These are phyloP conservation scores for Paramecium sonneborni DNA, from an alignment of 73 alveolate genomes.

Conservation along the genomic window DNA sequence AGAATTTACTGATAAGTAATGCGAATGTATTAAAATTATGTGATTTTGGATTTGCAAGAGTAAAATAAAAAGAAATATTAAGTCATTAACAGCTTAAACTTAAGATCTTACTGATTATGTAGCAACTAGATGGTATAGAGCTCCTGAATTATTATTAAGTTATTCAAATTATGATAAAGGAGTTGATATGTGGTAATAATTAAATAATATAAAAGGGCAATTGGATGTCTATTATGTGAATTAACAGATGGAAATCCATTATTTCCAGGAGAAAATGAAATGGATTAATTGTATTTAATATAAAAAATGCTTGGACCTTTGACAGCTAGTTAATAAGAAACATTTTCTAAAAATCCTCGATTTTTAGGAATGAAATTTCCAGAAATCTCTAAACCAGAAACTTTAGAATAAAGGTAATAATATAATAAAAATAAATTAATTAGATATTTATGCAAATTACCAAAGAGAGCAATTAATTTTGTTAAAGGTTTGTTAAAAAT, in stretches of 20 bases:
- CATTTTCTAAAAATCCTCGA: constrained; percentile 88
- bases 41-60: constrained; percentile 33
- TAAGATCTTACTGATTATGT: constrained; percentile 68
- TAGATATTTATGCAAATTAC: constrained; percentile 63
- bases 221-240: constrained; percentile 95
- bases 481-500: constrained; percentile 85
- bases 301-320: constrained; percentile 87
- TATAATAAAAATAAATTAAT: not conserved
- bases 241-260: constrained; percentile 94
- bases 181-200: constrained; percentile 43
- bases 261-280: constrained; percentile 95
- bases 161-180: constrained; percentile 48
- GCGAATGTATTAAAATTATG: not conserved
- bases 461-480: constrained; percentile 66
- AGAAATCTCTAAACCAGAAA: constrained; percentile 88
- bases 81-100: constrained; percentile 32
- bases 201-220: constrained; percentile 11
- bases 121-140: constrained; percentile 69
- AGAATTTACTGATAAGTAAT: not conserved
- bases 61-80: not conserved
- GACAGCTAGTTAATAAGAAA: constrained; percentile 83
- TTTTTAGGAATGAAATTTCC: constrained; percentile 92
- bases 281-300: constrained; percentile 88
- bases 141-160: constrained; percentile 47
- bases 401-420: constrained; percentile 77